Evolutionary conservation across 352 stramenopile genomes (phyloP), one percentile per base, ranked within the genome.

Genomic region (Pythium utonaiense): DNA sequence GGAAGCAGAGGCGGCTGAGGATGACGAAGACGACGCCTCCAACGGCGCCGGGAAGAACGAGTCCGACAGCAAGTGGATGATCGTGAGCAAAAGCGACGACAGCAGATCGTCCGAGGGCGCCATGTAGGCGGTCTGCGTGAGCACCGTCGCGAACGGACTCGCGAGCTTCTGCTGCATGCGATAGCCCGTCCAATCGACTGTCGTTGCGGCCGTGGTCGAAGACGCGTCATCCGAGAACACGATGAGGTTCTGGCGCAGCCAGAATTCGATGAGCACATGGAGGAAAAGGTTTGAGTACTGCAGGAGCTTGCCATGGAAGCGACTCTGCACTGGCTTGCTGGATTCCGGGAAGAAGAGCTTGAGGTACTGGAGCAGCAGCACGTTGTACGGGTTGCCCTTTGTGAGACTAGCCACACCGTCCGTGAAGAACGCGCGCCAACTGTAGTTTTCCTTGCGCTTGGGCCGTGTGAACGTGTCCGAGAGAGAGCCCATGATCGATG

Each of bases 161-260:
- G 74, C 68, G 22, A 80, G 67, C 62, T 79, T 64, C 36, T 64
- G 65, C 45, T 62, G 65, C 31, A 47, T 38, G 34, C 65, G 59
- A 45, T 72, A 72, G 42, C 56, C 62, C 16, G 28, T 67, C 53
- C 53, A 71, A 36, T 61, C 51, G 2, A 41, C 30, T 0, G 50
- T 17, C 14, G 41, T 24, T 28, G 49, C 53, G 8, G 72, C 65
- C 14, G 58, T 36, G 0, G 31, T n/a, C 22, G 60, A 45, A 7
- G 67, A 42, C 3, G 74, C 60, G n/a, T 86, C 83, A 52, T 91
- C 77, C 0, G 82, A 84, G 53, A 91, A 93, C 57, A 84, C 73
- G 51, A 95, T 91, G 51, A 92, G 75, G 60, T 95, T 95, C 59
- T 95, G 86, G n/a, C 80, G 81, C 45, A 95, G 70, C 86, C 86